Evolutionary conservation across 75 land plant species (phyloP).

Genomic region (Ceratopteris richardii): DNA sequence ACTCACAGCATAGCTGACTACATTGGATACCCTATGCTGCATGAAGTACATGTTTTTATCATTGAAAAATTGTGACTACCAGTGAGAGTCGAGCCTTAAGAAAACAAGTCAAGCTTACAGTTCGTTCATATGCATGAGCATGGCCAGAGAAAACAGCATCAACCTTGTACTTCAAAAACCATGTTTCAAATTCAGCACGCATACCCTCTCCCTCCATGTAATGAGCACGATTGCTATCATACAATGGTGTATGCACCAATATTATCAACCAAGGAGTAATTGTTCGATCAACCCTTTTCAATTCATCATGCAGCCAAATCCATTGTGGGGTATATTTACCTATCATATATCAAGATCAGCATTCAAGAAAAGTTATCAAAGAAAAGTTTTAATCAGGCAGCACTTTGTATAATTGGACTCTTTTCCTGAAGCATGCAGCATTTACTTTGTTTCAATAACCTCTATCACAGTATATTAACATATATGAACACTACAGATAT

Average conservation of each 20-base stretch:
- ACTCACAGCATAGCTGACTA: not conserved
- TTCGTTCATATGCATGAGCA: conserved; percentile 87
- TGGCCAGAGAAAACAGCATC: conserved; percentile 83
- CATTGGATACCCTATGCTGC: conserved; percentile 9
- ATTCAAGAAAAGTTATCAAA: too few relatives aligned
- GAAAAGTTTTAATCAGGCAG: too few relatives aligned
- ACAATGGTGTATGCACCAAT: conserved; percentile 76
- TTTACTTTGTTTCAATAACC: too few relatives aligned
- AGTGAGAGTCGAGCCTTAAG: too few relatives aligned
- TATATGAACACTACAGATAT: too few relatives aligned
- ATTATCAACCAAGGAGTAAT: conserved; percentile 88
- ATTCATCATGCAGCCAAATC: conserved; percentile 57
- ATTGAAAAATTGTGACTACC: too few relatives aligned
- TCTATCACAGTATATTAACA: too few relatives aligned
- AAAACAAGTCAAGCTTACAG: conserved; percentile 33
- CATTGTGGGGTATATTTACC: conserved; percentile 73
- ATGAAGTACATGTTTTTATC: not conserved
- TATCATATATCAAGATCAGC: too few relatives aligned
- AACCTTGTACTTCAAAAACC: conserved; percentile 61
- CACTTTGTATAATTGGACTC: too few relatives aligned
- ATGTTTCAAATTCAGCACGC: conserved; percentile 62
- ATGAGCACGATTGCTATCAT: conserved; percentile 66
- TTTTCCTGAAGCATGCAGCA: too few relatives aligned
- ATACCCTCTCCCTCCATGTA: conserved; percentile 88
- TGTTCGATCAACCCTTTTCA: conserved; percentile 49